phyloP scores from a whole-genome alignment of 306 rosid genomes.

The Carpinus viminea region DNA sequence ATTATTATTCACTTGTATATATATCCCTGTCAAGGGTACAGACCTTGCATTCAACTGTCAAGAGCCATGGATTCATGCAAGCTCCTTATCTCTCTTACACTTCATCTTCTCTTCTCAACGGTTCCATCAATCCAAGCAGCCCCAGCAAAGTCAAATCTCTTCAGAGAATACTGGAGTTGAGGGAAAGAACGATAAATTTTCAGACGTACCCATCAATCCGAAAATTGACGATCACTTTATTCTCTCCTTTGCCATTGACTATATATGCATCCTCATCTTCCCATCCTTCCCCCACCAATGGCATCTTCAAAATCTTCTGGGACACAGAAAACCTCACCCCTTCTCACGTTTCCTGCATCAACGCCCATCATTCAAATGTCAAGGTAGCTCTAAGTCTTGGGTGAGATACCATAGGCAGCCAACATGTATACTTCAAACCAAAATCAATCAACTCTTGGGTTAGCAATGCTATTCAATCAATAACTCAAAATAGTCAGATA shows the following conservation, averaged over 20 bases:
- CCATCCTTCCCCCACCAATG: conserved; percentile 32
- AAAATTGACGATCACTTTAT: conserved; percentile 28
- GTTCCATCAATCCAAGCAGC: conserved; percentile 19
- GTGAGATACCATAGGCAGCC: conserved; percentile 20
- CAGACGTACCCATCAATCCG: conserved; percentile 26
- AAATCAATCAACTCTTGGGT: conserved; percentile 32
- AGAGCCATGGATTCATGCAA: conserved; percentile 17
- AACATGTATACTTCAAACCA: conserved; percentile 14
- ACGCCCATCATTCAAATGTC: conserved; percentile 24
- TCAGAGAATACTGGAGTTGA: conserved; percentile 41
- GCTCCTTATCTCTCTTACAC: background rate
- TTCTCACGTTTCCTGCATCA: conserved; percentile 28
- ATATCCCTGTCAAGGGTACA: background rate
- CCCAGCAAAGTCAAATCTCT: conserved; percentile 20
- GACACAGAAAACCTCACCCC: conserved; percentile 33
- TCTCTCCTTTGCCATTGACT: conserved; percentile 38
- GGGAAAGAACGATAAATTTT: conserved; percentile 7
- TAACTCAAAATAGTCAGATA: conserved; percentile 3
- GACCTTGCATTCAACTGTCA: background rate
- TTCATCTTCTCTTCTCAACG: conserved; percentile 17
- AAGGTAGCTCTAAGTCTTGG: conserved; percentile 41
- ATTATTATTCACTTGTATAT: background rate
- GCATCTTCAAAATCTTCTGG: conserved; percentile 34
- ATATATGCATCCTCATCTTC: conserved; percentile 9
- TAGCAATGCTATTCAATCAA: conserved; percentile 25